Percentiles rank a stretch among this genome's conserved stretches.
Evolutionary conservation across 2,329 filamentous ascomycete genomes (phyloP).

Genomic region (Xylariaceae sp.): DNA sequence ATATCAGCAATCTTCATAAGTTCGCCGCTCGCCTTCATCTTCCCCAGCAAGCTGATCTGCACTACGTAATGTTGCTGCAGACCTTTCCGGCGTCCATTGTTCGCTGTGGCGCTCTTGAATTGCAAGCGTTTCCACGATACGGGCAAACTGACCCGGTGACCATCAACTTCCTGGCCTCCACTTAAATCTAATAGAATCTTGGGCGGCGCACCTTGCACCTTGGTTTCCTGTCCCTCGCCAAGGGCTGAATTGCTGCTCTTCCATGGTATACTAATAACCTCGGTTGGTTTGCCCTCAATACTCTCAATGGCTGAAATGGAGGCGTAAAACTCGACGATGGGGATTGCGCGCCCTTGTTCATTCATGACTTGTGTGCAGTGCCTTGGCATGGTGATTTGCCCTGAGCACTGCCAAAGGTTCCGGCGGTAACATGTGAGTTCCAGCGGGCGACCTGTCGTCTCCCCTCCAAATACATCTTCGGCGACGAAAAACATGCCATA

Average conservation of each 20-base stretch:
- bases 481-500: slow-evolving; percentile 91
- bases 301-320: slow-evolving; percentile 88
- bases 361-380: slow-evolving; percentile 71
- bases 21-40: slow-evolving; percentile 68
- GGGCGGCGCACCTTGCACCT: slow-evolving; percentile 58
- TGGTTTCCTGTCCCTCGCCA: slow-evolving; percentile 53
- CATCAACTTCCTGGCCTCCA: slow-evolving; percentile 74
- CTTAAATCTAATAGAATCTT: slow-evolving; percentile 62
- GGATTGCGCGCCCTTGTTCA: slow-evolving; percentile 79
- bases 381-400: slow-evolving; percentile 80
- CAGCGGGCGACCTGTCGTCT: slow-evolving; percentile 63
- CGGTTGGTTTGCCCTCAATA: slow-evolving; percentile 88
- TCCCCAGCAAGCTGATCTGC: slow-evolving; percentile 81
- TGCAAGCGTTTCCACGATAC: slow-evolving; percentile 94
- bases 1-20: slow-evolving; percentile 81
- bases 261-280: slow-evolving; percentile 97
- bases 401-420: slow-evolving; percentile 94
- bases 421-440: slow-evolving; percentile 95
- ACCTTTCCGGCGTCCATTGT: slow-evolving; percentile 92
- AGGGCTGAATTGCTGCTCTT: slow-evolving; percentile 73
- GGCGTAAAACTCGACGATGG: slow-evolving; percentile 79
- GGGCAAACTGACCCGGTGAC: slow-evolving; percentile 78
- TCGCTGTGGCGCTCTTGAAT: slow-evolving; percentile 95
- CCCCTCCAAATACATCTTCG: slow-evolving; percentile 76
- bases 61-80: slow-evolving; percentile 95